A percentile compares a stretch with the other conserved stretches of the same genome.
Conservation (phyloP, 2,329 filamentous ascomycete species). For the Xylaria multiplex region DNA sequence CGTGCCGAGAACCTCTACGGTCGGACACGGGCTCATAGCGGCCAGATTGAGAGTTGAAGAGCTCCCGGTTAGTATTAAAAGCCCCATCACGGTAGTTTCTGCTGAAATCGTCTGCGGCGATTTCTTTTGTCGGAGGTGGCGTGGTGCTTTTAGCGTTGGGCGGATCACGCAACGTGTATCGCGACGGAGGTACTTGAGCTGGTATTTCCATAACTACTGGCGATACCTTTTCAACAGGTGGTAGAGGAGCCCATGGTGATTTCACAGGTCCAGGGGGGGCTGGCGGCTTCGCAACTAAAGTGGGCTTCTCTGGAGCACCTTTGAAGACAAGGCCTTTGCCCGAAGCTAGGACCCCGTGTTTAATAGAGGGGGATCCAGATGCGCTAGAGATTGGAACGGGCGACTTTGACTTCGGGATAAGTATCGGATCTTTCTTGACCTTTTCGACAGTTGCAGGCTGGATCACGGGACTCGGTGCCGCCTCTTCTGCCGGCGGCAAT, state of each 20-base stretch:
- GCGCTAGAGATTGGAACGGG: slow-evolving; percentile 52
- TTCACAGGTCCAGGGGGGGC: slow-evolving; percentile 76
- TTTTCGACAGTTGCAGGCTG: slow-evolving; percentile 52
- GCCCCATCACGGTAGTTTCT: slow-evolving; percentile 81
- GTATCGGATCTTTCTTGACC: slow-evolving; percentile 52
- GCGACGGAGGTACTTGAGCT: slow-evolving; percentile 49
- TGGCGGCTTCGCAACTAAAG: slow-evolving; percentile 77
- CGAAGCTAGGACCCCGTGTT: slow-evolving; percentile 59
- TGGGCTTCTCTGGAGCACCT: slow-evolving; percentile 74
- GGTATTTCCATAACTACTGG: slow-evolving; percentile 71
- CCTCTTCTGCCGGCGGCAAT: slow-evolving; percentile 70
- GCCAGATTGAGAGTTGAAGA: slow-evolving; percentile 95
- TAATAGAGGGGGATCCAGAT: slow-evolving; percentile 54
- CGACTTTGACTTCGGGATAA: slow-evolving; percentile 56
- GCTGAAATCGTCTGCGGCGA: slow-evolving; percentile 93
- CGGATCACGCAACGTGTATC: slow-evolving; percentile 65
- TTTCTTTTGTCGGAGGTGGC: slow-evolving; percentile 74
- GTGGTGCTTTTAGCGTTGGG: slow-evolving; percentile 65
- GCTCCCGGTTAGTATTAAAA: slow-evolving; percentile 72
- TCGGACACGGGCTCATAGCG: slow-evolving; percentile 90
- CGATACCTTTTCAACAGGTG: slow-evolving; percentile 83
- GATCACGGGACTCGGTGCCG: slow-evolving; percentile 42
- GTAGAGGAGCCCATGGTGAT: slow-evolving; percentile 90
- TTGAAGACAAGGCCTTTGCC: slow-evolving; percentile 73
- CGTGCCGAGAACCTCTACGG: slow-evolving; percentile 76